phyloP scores from a whole-genome alignment of 2,329 filamentous ascomycete species.

The Clonostachys rhizophaga region DNA sequence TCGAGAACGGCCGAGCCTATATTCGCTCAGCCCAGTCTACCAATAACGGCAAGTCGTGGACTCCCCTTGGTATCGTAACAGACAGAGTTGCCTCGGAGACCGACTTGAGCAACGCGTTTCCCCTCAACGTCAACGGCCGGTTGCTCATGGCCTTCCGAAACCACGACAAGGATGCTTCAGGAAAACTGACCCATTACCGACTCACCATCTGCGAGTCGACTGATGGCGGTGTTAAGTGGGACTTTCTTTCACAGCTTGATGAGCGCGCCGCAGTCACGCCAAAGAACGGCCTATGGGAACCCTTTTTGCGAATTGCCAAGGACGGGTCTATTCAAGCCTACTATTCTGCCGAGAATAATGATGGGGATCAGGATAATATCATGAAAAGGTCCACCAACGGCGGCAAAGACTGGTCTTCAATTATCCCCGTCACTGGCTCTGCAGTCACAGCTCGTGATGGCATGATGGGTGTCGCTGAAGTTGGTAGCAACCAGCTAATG shows the following conservation, averaged over 20 bases:
- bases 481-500: constrained; percentile 22
- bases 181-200: constrained; percentile 25
- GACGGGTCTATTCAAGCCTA: constrained; percentile 35
- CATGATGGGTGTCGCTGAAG: constrained; percentile 35
- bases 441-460: constrained; percentile 29
- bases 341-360: constrained; percentile 33
- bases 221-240: constrained; percentile 29
- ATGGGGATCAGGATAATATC: constrained; percentile 32
- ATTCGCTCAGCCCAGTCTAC: constrained; percentile 15
- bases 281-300: constrained; percentile 36
- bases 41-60: constrained; percentile 19
- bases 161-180: constrained; percentile 16
- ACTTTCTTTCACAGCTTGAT: constrained; percentile 20
- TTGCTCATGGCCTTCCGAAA: constrained; percentile 28
- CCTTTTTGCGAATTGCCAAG: constrained; percentile 29
- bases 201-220: constrained; percentile 35
- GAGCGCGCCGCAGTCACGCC: constrained; percentile 9
- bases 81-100: constrained; percentile 1
- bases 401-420: constrained; percentile 27
- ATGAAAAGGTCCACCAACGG: constrained; percentile 30
- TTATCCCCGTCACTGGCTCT: constrained; percentile 24
- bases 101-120: constrained; percentile 25
- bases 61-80: constrained; percentile 12
- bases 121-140: constrained; percentile 24
- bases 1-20: constrained; percentile 11